Base-by-base conservation (phyloP, 208 protist genomes). In the Paratrypanosoma confusum region DNA sequence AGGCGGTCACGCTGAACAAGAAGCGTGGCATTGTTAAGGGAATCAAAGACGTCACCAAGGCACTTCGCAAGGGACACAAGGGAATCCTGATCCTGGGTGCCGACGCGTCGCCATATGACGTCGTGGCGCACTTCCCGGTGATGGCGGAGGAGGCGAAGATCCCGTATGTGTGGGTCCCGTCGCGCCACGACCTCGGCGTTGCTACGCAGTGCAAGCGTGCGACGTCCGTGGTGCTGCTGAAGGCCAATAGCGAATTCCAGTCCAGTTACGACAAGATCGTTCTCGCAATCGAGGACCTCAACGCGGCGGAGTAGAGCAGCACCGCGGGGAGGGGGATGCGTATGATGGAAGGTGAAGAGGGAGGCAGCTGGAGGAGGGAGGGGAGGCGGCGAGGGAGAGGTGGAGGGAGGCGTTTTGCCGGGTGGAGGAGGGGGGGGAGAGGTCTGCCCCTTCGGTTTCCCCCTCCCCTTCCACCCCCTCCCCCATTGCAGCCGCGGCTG, bases 11-110 rank as follows among this genome's bases (percentile, higher is more conserved):
- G 11, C 65, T 57, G 10, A 90, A 90, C 65, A 95, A 93, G 70
- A 57, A 22, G 5, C 84, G 78, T 49, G 78, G 76, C 21, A 82
- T 95, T 28, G 51, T 91, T 14, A 91, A 93, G 60, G 88, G 87
- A 40, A 94, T 96, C 37, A 95, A 96, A 63, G 88, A 96, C 37
- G 87, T 95, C 6, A 93, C 83, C 27, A 96, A 96, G 71, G 81
- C 82, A 3, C 64, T 95, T 21, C 74, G 84, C 25, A 95, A 96
- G 50, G 84, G 83, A 3, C 82, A 94, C 46, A 90, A 88, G 46
- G 85, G 85, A 16, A 76, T 96, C 35, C 65, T 95, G 5, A 57
- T 96, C 0, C 73, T 96, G 22, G 90, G 83, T 28, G 90, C 82
- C 4, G 88, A 96, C 45, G 81, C 84, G 5, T 95, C 85, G 10